Evolutionary conservation across 2,329 filamentous ascomycete genomes (phyloP).

Genomic region (Colletotrichum tropicale): DNA sequence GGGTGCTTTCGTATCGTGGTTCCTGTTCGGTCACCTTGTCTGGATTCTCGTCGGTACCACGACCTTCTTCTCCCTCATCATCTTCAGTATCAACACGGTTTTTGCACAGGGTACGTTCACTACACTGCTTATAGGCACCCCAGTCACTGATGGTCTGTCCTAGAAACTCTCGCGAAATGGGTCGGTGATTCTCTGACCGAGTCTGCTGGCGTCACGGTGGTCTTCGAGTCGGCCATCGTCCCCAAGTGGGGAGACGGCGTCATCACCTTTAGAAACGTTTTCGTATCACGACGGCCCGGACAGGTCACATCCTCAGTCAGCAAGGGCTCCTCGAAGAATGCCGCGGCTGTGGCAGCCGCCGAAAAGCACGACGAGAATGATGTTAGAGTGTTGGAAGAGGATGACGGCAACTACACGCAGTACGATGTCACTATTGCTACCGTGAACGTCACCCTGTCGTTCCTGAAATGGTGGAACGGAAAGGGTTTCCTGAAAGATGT

Average conservation of each 20-base stretch:
- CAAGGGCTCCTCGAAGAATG: slow-evolving; percentile 86
- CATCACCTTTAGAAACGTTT: slow-evolving; percentile 96
- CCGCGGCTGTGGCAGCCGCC: slow-evolving; percentile 84
- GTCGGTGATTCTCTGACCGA: slow-evolving; percentile 94
- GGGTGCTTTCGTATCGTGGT: slow-evolving; percentile 92
- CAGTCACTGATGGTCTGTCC: slow-evolving; percentile 34
- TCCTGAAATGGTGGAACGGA: slow-evolving; percentile 99
- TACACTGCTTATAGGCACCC: too few relatives aligned
- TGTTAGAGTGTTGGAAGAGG: slow-evolving; percentile 56
- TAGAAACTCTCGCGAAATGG: slow-evolving; percentile 89
- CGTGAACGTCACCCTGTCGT: slow-evolving; percentile 94
- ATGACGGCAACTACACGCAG: slow-evolving; percentile 97
- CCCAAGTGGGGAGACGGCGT: slow-evolving; percentile 95
- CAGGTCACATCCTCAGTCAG: slow-evolving; percentile 82
- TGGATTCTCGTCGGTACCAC: slow-evolving; percentile 98
- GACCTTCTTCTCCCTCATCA: slow-evolving; percentile 92
- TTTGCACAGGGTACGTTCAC: slow-evolving; percentile 79
- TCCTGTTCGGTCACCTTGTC: slow-evolving; percentile 88
- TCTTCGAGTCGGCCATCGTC: slow-evolving; percentile 97
- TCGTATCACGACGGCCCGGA: slow-evolving; percentile 89
- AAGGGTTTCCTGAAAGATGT: slow-evolving; percentile 91
- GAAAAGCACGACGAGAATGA: slow-evolving; percentile 60
- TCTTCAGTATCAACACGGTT: slow-evolving; percentile 92
- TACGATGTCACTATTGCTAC: slow-evolving; percentile 95
- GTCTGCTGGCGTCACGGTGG: slow-evolving; percentile 89